These are phyloP conservation scores for Fonsecaea pedrosoi DNA, from an alignment of 2,329 filamentous ascomycete species.

Conservation along the genomic window DNA sequence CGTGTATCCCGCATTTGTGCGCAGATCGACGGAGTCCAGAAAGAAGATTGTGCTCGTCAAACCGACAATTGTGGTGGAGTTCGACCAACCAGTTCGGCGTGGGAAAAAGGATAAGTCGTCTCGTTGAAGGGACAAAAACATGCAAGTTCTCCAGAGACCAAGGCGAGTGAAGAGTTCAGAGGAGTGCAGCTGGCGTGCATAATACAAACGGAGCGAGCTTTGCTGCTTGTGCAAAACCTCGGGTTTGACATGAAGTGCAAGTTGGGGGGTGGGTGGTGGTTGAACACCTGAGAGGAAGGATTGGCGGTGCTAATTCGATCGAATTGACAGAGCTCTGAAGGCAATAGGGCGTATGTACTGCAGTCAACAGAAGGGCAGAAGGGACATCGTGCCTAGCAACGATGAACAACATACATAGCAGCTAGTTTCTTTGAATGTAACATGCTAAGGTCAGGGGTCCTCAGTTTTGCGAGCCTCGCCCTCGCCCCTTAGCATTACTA, in stretches of 20 bases:
- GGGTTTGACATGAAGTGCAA: neutral
- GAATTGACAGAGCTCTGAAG: no score
- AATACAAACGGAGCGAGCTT: neutral
- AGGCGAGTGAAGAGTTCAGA: neutral
- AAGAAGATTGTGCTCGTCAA: slow-evolving; percentile 18
- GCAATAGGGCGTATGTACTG: no score
- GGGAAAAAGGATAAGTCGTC: slow-evolving; percentile 10
- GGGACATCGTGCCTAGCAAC: neutral
- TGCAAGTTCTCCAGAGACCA: neutral
- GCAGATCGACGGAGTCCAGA: neutral
- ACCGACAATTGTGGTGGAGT: slow-evolving; percentile 21
- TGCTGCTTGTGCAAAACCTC: neutral
- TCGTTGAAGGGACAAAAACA: neutral
- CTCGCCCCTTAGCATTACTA: neutral
- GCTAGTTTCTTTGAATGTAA: neutral
- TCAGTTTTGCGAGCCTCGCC: neutral
- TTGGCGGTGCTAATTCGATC: neutral
- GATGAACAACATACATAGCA: neutral
- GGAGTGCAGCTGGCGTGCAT: neutral
- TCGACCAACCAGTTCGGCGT: slow-evolving; percentile 16
- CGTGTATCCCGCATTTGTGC: slow-evolving; percentile 20
- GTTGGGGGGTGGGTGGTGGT: neutral
- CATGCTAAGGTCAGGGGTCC: neutral
- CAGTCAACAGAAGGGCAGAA: neutral
- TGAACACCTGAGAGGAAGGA: neutral